A percentile compares a stretch with the other conserved stretches of the same genome.
phyloP scores from a whole-genome alignment of 306 rosid species.

The Elaeagnus macrophylla region DNA sequence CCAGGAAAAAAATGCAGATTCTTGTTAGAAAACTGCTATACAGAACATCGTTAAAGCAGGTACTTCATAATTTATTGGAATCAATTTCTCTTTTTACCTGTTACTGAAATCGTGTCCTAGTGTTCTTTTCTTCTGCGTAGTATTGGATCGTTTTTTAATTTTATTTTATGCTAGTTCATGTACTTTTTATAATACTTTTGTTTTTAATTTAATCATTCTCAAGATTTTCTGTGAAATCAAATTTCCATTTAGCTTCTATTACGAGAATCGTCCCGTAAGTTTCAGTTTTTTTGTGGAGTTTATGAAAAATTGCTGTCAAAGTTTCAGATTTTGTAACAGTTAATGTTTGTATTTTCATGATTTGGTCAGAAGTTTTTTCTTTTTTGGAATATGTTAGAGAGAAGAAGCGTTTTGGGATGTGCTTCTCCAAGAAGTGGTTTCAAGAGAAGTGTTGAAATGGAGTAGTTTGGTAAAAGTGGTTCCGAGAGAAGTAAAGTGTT shows the following conservation, averaged over 20 bases:
- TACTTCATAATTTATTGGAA: slow-evolving; percentile 9
- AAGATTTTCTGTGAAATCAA: slow-evolving; percentile 6
- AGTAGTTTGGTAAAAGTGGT: no score
- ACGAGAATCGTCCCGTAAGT: neutral
- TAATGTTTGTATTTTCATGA: no score
- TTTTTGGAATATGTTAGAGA: no score
- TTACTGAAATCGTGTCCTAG: no score
- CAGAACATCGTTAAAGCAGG: slow-evolving; percentile 34
- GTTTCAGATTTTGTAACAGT: no score
- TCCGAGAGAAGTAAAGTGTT: no score
- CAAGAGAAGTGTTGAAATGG: no score
- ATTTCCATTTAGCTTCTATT: slow-evolving; percentile 4
- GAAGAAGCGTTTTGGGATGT: no score
- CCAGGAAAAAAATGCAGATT: slow-evolving; percentile 36
- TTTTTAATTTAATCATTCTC: neutral
- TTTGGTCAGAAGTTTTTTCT: no score
- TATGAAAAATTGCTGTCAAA: neutral
- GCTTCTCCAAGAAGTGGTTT: no score
- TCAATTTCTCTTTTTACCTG: no score
- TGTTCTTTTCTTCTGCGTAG: neutral
- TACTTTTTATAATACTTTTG: neutral
- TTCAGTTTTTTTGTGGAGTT: neutral
- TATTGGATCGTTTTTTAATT: neutral
- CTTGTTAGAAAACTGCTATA: slow-evolving; percentile 35
- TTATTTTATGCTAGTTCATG: neutral